Base-by-base conservation (phyloP, 495 filamentous ascomycete species). In the Rostrohypoxylon terebratum region DNA sequence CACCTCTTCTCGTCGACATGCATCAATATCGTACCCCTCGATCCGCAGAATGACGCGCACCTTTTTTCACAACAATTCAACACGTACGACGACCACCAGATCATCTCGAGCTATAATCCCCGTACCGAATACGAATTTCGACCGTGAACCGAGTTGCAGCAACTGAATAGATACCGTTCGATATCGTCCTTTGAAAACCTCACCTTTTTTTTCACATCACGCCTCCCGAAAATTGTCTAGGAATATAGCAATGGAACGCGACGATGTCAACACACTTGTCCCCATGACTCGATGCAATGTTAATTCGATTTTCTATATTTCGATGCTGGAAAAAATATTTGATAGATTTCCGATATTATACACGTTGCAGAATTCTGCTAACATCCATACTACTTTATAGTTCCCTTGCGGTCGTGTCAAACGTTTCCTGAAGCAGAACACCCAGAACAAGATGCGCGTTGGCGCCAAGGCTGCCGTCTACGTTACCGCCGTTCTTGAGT, bases 391-490 rank as follows among this genome's bases (percentile, higher is more conserved):
- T n/a, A n/a, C 42, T 59, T 23, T 72, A 66, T 79, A 99, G 96
- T 99, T 99, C 84, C 96, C 96, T 44, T 99, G 96, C 80, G 96
- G 96, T 83, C 96, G 96, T 91, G 94, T 99, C 78, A 99, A 99
- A 90, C 94, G 96, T 85, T 97, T 98, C 86, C 86, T 99, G 78
- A 98, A 98, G 88, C 96, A 96, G 82, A 97, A 97, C 84, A 98
- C 96, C 23, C 96, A 98, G 77, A 96, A 97, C 83, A 98, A 98
- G 88, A 98, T 98, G 94, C 95, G 96, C 84, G 96, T 99, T 73
- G 96, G 96, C 76, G 96, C 96, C 74, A 99, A 99, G 86, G 96
- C 96, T 65, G 94, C 96, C 62, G 96, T 99, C 78, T 99, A 99
- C 81, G 94, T 99, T 68, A 98, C 96, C 51, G 96, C 96, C 21